phyloP scores from a whole-genome alignment of 139 green algal genomes.

The Chlamydomonas sp. region DNA sequence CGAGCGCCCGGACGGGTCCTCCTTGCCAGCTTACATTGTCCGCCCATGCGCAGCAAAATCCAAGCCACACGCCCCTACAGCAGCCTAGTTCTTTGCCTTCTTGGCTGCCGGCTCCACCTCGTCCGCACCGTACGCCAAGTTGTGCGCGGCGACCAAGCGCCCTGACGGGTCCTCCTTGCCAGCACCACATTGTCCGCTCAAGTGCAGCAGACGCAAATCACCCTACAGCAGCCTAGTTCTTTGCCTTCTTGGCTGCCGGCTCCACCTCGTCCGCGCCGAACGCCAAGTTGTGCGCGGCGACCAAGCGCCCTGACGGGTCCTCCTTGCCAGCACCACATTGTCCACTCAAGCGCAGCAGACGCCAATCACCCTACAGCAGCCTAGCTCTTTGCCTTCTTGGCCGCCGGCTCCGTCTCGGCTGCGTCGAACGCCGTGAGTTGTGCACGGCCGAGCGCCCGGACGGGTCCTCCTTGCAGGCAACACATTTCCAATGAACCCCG shows the following conservation, averaged over 20 bases:
- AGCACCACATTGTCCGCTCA: no score
- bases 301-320: no score
- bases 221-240: no score
- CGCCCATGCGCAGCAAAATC: no score
- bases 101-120: not conserved
- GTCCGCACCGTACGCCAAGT: not conserved
- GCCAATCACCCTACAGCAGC: no score
- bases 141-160: not conserved
- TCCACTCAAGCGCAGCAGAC: no score
- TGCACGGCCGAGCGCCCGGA: slow-evolving; percentile 24
- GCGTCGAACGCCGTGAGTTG: no score
- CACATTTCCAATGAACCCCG: no score
- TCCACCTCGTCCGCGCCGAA: not conserved
- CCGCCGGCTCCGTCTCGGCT: not conserved
- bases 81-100: slow-evolving; percentile 14
- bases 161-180: no score
- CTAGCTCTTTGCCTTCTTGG: slow-evolving; percentile 13
- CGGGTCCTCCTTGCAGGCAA: slow-evolving; percentile 37
- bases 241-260: slow-evolving; percentile 7
- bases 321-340: slow-evolving; percentile 42
- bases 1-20: slow-evolving; percentile 36
- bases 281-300: not conserved
- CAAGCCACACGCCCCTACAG: no score
- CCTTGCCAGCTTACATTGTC: no score
- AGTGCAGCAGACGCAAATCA: no score